Base-by-base conservation (phyloP, 495 filamentous ascomycete genomes). In the Penicillium bialowiezense region DNA sequence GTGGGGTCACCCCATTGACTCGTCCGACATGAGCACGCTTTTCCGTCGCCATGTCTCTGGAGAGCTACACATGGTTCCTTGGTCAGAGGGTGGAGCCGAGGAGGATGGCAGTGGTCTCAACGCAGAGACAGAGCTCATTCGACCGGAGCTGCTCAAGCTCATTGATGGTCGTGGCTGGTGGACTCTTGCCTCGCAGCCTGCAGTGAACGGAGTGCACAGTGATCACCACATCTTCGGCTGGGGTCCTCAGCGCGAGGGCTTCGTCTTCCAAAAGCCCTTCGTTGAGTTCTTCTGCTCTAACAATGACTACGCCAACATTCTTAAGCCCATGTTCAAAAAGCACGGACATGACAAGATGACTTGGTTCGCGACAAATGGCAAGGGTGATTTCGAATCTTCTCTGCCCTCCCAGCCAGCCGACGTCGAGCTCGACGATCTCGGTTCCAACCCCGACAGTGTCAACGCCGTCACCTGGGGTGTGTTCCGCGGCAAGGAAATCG, bases 391-490 rank as follows among this genome's bases (percentile, higher is more conserved):
- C 64, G 74, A 83, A 39, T 86, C 85, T 14, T 87, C 84, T 0
- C 80, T 68, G 6, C 66, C 71, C 41, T 47, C 50, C 13, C 50
- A 60, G n/a, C 52, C 65, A 10, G 44, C 62, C 8, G 68, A 69
- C 21, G 40, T 59, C 8, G 71, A 70, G 7, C 58, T 60, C 9
- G 63, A 70, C 32, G 63, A 71, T n/a, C 59, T 69, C 7, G 50
- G 50, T 26, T 43, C 63, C 18, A 68, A 65, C 62, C 61, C 64
- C 12, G 77, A 78, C 31, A 75, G 81, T 15, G 90, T 95, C 32
- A 95, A 97, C 62, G 89, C 95, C 1, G 93, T 98, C 2, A 98
- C 93, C 2, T 98, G 93, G 93, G 93, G 93, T 28, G 86, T 87
- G 10, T 98, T 98, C 68, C 86, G 87, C 2, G 91, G 90, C 15